Evolutionary conservation across 495 filamentous ascomycete species (phyloP), one percentile per base, ranked within the genome.

Genomic region (Podospora fimiseda): DNA sequence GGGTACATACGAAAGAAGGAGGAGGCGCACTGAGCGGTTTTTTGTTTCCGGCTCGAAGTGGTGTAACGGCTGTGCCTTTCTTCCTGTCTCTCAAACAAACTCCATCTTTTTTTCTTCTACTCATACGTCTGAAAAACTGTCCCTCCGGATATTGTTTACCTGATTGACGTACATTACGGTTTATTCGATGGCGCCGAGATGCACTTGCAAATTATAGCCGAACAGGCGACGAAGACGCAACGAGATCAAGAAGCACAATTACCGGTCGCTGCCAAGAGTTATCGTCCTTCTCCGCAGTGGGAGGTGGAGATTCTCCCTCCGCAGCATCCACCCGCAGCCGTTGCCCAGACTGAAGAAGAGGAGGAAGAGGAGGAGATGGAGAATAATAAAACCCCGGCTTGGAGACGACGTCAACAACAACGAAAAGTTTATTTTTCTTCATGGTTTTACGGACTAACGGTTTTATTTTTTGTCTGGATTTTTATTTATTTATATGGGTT

Each of bases 391-490:
- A 19, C 15, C 39, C 39, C 39, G n/a, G n/a, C n/a, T n/a, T n/a
- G n/a, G n/a, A n/a, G n/a, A n/a, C n/a, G n/a, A n/a, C n/a, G n/a
- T n/a, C n/a, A n/a, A n/a, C n/a, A n/a, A n/a, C n/a, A n/a, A n/a
- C n/a, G n/a, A n/a, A n/a, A n/a, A n/a, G n/a, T n/a, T n/a, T n/a
- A n/a, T n/a, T n/a, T n/a, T n/a, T n/a, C n/a, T n/a, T n/a, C 36
- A 1, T 56, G 48, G 48, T 3, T 57, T 15, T 50, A n/a, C 9
- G 50, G 39, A 3, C 24, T 48, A 9, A 39, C 30, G 27, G 27
- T 57, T 0, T 18, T 52, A 16, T 20, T 57, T 15, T 7, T 52
- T 22, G 30, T 57, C 2, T 57, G 55, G 38, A 7, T 52, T 27
- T 45, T 49, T 16, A 44, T 57, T 18, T 33, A 40, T 38, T 6